These are phyloP conservation scores for Corylus avellana DNA, from an alignment of 306 rosid species.

Conservation along the genomic window DNA sequence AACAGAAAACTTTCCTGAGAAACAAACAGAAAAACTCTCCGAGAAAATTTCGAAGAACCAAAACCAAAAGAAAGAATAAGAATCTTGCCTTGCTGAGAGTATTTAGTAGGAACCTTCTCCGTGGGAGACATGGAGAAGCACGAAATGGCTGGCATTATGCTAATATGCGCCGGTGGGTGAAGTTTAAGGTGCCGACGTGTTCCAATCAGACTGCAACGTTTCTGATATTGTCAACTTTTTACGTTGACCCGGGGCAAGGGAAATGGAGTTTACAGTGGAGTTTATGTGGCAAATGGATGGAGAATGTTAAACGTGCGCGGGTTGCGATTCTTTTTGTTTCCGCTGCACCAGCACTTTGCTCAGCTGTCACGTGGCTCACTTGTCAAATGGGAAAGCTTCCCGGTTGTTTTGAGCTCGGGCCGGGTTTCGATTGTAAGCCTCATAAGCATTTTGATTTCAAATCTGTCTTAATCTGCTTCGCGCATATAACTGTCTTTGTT, in stretches of 20 bases:
- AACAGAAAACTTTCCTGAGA: neutral
- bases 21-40: neutral
- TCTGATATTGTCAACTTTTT: conserved; percentile 3
- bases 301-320: neutral
- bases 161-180: conserved; percentile 21
- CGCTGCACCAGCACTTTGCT: neutral
- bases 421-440: too few relatives aligned
- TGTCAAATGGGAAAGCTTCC: neutral
- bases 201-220: conserved; percentile 12
- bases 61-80: neutral
- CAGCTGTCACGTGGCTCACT: neutral
- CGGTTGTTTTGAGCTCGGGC: neutral
- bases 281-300: conserved; percentile 35
- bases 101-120: neutral
- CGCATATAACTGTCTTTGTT: too few relatives aligned
- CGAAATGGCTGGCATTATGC: neutral
- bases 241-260: conserved; percentile 1
- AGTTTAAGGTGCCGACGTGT: conserved; percentile 8
- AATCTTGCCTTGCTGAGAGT: neutral
- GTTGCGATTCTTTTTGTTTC: neutral
- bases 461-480: too few relatives aligned
- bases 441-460: too few relatives aligned
- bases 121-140: neutral
- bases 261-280: neutral
- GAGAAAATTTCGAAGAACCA: neutral